Percentiles rank a stretch among this genome's conserved stretches.
Conservation (phyloP, 179 eudicot genomes). For the Dionaea muscipula region DNA sequence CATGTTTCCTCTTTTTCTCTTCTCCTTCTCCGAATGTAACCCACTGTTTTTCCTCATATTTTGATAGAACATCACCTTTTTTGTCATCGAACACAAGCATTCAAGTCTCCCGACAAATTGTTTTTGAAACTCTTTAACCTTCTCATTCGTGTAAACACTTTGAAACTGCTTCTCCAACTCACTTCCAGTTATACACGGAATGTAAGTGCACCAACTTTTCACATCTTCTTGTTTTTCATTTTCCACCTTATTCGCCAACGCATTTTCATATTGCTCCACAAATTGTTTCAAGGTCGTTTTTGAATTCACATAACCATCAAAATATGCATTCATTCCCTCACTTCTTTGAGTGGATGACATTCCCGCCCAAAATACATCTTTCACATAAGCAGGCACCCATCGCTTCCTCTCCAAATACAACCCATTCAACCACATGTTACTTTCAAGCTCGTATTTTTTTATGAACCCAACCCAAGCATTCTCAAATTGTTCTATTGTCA, state of each 20-base stretch:
- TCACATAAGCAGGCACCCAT: constrained; percentile 13
- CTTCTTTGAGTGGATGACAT: constrained; percentile 11
- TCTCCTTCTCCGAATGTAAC: neutral
- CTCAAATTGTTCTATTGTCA: constrained; percentile 3
- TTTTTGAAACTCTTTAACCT: neutral
- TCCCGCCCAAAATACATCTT: constrained; percentile 13
- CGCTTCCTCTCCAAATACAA: neutral
- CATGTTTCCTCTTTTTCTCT: neutral
- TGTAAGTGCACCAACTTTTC: neutral
- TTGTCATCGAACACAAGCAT: neutral
- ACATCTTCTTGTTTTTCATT: constrained; percentile 5
- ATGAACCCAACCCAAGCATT: neutral
- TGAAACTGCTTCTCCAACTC: constrained; percentile 10
- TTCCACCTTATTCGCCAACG: constrained; percentile 5
- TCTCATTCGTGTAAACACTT: constrained; percentile 1
- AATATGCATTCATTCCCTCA: constrained; percentile 10
- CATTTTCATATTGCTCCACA: constrained; percentile 8
- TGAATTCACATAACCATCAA: constrained; percentile 12
- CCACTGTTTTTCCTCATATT: neutral
- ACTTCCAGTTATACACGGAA: neutral
- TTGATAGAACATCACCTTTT: neutral
- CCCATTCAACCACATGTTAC: constrained; percentile 4
- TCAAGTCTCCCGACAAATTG: neutral
- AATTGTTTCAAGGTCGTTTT: constrained; percentile 5
- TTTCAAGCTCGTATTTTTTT: neutral